Base-by-base conservation (phyloP, 495 filamentous ascomycete genomes). In the Xanthoparmelia taractica region DNA sequence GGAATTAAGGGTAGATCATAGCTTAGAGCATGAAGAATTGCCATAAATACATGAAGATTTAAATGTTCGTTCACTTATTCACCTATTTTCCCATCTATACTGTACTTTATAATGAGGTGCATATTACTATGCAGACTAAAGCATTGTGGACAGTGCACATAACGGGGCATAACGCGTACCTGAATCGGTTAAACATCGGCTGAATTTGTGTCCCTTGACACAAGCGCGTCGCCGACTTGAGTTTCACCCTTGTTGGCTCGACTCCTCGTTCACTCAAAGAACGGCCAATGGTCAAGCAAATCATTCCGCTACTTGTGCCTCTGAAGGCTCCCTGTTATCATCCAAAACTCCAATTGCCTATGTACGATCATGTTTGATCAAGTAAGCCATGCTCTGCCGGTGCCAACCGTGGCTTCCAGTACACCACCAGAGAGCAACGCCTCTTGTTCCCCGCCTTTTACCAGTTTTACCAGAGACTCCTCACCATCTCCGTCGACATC, bases 401-500 rank as follows among this genome's bases (percentile, higher is more conserved):
- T 38, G n/a, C 56, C 61, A 50, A 58, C 25, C 29, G 29, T 52
- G 55, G 41, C 18, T 40, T 13, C 31, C n/a, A 48, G 40, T 48
- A 43, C 66, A n/a, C 45, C 64, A 18, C 18, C 66, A 7, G 66
- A 66, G 29, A 63, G 68, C n/a, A 61, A 52, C 45, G 56, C 59
- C 20, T 69, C 65, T 8, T 38, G 27, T 37, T 65, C 67, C 52
- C 67, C 69, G 15, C 69, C 68, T 18, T 61, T 64, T 56, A 70
- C 73, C 56, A 73, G 75, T 18, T 61, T 64, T 56, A 70, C 73
- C 56, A 73, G 75, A 59, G 73, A 79, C 41, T 78, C 80, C 33
- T 77, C 79, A n/a, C 68, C 78, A 41, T 71, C 69, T 60, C 71
- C 69, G 10, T 73, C 71, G 7, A 56, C 60, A 10, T 71, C 71